These are phyloP conservation scores for Candida parachauliodes DNA, from an alignment of 805 yeast species.

Conservation along the genomic window DNA sequence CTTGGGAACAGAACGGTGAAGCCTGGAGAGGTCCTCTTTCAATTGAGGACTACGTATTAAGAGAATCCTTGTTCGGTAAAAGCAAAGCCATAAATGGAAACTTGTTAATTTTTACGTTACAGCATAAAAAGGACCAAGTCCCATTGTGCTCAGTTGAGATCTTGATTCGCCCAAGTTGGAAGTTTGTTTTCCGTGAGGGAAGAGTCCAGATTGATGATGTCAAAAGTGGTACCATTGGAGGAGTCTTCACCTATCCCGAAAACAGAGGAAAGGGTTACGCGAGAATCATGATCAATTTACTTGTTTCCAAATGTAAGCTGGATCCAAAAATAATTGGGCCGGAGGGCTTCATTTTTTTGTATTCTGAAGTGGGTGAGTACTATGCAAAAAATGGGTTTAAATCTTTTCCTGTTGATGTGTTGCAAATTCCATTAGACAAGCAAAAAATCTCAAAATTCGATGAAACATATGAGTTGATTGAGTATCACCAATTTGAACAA, in stretches of 20 bases:
- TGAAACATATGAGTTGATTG: constrained; percentile 15
- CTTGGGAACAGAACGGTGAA: constrained; percentile 30
- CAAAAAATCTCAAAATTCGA: constrained; percentile 2
- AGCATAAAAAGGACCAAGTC: constrained; percentile 9
- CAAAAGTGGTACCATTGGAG: constrained; percentile 37
- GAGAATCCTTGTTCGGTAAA: constrained; percentile 31
- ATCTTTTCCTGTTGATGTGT: constrained; percentile 33
- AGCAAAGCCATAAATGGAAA: constrained; percentile 13
- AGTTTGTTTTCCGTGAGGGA: constrained; percentile 14
- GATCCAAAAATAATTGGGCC: constrained; percentile 18
- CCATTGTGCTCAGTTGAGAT: constrained; percentile 35
- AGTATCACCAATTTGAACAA: constrained; percentile 28
- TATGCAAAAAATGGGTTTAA: constrained; percentile 36
- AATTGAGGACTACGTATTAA: constrained; percentile 27
- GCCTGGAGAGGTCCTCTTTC: constrained; percentile 38
- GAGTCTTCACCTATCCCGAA: constrained; percentile 37
- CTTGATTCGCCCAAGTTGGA: constrained; percentile 27
- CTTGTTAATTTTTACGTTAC: constrained; percentile 16
- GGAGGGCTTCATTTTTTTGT: constrained; percentile 35
- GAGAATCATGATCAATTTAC: constrained; percentile 34
- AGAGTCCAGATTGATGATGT: constrained; percentile 9
- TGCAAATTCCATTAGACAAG: constrained; percentile 17
- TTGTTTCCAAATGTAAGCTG: constrained; percentile 23
- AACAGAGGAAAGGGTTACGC: constrained; percentile 38
- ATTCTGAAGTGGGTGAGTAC: constrained; percentile 44